Evolutionary conservation across 352 stramenopile genomes (phyloP).

Genomic region (Plasmopara viticola): DNA sequence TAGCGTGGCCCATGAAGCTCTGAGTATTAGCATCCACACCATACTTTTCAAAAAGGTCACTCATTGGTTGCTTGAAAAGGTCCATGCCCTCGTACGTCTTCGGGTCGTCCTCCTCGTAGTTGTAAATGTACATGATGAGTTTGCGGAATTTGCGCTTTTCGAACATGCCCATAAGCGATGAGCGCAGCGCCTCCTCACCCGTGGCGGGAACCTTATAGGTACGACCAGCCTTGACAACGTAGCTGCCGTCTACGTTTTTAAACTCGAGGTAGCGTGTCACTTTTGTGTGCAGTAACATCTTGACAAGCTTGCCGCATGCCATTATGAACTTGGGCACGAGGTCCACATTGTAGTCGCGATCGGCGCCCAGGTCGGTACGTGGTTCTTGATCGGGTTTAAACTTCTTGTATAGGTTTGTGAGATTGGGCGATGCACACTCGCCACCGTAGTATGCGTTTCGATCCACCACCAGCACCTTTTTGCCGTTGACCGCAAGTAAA

Average conservation of each 20-base stretch:
- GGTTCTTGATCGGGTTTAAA: constrained; percentile 76
- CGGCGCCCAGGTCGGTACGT: constrained; percentile 85
- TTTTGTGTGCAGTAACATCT: constrained; percentile 97
- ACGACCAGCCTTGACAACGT: constrained; percentile 90
- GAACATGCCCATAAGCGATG: constrained; percentile 98
- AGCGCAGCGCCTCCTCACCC: constrained; percentile 93
- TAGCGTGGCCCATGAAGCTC: constrained; percentile 99
- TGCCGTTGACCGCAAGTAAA: too few species aligned
- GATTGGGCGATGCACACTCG: constrained; percentile 67
- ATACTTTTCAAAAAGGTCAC: constrained; percentile 97
- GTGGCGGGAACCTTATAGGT: constrained; percentile 97
- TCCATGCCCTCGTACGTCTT: constrained; percentile 90
- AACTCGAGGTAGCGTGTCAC: constrained; percentile 92
- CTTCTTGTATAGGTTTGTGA: constrained; percentile 97
- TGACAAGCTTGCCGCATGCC: constrained; percentile 98
- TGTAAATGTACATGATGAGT: constrained; percentile 97
- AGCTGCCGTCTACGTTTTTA: too few species aligned
- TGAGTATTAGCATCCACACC: constrained; percentile 96
- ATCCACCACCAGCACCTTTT: too few species aligned
- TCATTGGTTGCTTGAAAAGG: constrained; percentile 96
- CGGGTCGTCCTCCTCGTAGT: constrained; percentile 92
- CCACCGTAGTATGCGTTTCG: too few species aligned
- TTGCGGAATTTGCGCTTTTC: constrained; percentile 99
- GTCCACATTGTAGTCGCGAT: constrained; percentile 99
- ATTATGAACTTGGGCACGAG: constrained; percentile 99